phyloP scores from a whole-genome alignment of 495 filamentous ascomycete genomes.

The Tetracladium setigerum region DNA sequence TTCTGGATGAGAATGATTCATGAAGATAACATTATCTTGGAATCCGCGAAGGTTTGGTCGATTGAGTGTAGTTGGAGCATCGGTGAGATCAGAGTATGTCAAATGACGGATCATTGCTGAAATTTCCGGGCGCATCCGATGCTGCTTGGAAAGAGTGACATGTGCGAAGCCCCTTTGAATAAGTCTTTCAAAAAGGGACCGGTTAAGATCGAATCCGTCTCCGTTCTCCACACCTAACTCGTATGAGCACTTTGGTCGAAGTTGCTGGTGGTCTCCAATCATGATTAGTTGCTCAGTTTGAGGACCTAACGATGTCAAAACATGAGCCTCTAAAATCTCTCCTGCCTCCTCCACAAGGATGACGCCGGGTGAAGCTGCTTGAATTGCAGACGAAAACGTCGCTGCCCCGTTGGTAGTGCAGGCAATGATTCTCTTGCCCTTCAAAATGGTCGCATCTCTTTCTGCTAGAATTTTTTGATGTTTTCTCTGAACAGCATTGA shows the following conservation, averaged over 20 bases:
- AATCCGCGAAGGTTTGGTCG: conserved; percentile 51
- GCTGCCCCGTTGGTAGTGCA: conserved; percentile 73
- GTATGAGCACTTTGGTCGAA: conserved; percentile 50
- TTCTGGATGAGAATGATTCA: conserved; percentile 56
- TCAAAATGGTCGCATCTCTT: conserved; percentile 37
- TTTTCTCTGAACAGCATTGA: conserved; percentile 33
- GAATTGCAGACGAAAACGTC: conserved; percentile 47
- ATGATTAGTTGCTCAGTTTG: conserved; percentile 60
- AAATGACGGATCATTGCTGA: conserved; percentile 50
- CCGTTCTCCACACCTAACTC: conserved; percentile 58
- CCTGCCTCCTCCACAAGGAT: conserved; percentile 73
- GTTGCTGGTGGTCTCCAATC: conserved; percentile 74
- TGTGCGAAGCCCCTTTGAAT: conserved; percentile 48
- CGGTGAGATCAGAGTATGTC: conserved; percentile 57
- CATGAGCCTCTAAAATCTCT: conserved; percentile 67
- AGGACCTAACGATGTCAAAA: conserved; percentile 53
- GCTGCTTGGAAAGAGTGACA: conserved; percentile 52
- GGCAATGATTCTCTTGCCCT: conserved; percentile 55
- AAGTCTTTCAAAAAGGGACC: conserved; percentile 66
- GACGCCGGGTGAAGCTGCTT: conserved; percentile 41
- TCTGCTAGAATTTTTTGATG: conserved; percentile 36
- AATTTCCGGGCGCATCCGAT: conserved; percentile 68
- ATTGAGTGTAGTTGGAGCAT: conserved; percentile 43
- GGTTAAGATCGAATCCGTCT: conserved; percentile 61
- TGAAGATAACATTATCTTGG: conserved; percentile 53